phyloP scores from a whole-genome alignment of 768 basidiomycete genomes.

The Lyophyllum atratum region DNA sequence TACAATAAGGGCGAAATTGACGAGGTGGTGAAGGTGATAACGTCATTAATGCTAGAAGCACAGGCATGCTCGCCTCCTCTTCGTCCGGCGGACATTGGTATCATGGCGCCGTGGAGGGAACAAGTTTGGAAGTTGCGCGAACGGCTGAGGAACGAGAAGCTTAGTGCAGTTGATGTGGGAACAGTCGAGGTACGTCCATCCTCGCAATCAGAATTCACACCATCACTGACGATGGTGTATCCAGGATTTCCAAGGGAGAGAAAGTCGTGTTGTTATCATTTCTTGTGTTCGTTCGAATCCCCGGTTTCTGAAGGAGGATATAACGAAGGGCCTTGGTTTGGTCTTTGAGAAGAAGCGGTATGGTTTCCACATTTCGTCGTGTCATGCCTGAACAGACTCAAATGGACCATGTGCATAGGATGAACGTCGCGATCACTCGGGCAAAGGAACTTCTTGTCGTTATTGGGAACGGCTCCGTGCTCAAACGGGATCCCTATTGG shows the following conservation, averaged over 20 bases:
- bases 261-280: constrained; percentile 51
- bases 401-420: constrained; percentile 27
- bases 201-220: neutral
- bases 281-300: constrained; percentile 49
- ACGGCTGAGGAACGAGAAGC: constrained; percentile 39
- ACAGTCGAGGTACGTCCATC: constrained; percentile 41
- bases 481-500: constrained; percentile 52
- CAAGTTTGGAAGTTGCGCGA: constrained; percentile 55
- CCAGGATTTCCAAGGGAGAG: constrained; percentile 53
- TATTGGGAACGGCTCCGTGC: constrained; percentile 43
- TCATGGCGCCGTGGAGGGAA: constrained; percentile 55
- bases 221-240: neutral
- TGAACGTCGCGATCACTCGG: constrained; percentile 59
- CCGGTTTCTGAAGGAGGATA: constrained; percentile 50
- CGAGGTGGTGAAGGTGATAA: constrained; percentile 37
- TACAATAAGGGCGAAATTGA: constrained; percentile 50
- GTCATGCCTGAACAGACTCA: neutral
- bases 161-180: constrained; percentile 49
- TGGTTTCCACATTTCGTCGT: constrained; percentile 5
- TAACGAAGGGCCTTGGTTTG: constrained; percentile 44
- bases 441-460: constrained; percentile 54
- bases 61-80: constrained; percentile 40
- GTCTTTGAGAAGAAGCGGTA: constrained; percentile 50
- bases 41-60: constrained; percentile 38
- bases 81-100: constrained; percentile 42